These are phyloP conservation scores for Tuctoria greenei DNA, from an alignment of 176 grass and related monocot genomes.

Conservation along the genomic window DNA sequence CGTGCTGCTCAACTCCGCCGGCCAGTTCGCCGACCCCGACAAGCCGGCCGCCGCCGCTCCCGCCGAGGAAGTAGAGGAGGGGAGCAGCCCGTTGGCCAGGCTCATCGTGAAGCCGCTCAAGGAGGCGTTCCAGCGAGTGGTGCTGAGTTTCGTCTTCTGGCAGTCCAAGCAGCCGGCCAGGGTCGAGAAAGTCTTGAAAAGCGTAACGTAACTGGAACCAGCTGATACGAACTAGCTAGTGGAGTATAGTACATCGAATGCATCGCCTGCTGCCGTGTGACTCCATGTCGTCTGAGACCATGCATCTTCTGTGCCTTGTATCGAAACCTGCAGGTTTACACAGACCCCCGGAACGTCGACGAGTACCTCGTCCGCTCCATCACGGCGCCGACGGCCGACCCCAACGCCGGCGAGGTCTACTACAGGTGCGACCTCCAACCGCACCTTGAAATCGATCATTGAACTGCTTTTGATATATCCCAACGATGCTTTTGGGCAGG, in stretches of 20 bases:
- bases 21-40: constrained; percentile 71
- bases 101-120: constrained; percentile 70
- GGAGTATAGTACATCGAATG: too few species aligned
- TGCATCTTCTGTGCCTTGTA: too few species aligned
- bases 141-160: constrained; percentile 85
- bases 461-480: neutral
- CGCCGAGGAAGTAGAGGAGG: constrained; percentile 20
- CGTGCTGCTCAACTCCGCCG: constrained; percentile 90
- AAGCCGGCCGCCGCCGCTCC: constrained; percentile 29
- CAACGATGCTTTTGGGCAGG: constrained; percentile 26
- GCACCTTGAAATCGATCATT: neutral
- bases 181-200: constrained; percentile 87
- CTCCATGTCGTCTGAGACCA: neutral
- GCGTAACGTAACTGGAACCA: constrained; percentile 33
- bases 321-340: constrained; percentile 61
- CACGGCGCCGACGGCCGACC: constrained; percentile 69
- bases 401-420: constrained; percentile 94
- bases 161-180: constrained; percentile 92
- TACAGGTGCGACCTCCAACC: constrained; percentile 31
- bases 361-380: constrained; percentile 83
- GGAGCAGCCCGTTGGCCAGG: constrained; percentile 42
- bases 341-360: constrained; percentile 71
- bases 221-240: too few species aligned
- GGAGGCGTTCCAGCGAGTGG: constrained; percentile 62
- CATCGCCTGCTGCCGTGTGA: too few species aligned